Percentiles rank a stretch among this genome's conserved stretches.
These are phyloP conservation scores for Leptographium procerum DNA, from an alignment of 2,329 filamentous ascomycete species.

Conservation along the genomic window DNA sequence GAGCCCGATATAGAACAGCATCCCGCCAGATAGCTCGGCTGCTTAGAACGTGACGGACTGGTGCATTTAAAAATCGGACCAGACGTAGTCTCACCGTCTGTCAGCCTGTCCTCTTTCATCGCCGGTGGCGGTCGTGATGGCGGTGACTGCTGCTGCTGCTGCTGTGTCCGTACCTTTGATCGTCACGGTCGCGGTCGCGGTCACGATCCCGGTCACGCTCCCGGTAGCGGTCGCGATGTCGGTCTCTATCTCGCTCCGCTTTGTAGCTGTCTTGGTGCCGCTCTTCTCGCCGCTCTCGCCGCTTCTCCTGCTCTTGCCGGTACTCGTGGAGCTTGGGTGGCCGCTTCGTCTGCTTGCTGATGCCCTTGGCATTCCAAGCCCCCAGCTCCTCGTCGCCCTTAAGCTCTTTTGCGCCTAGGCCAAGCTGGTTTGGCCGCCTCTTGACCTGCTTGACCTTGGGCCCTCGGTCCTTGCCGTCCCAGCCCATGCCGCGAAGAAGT, in stretches of 20 bases:
- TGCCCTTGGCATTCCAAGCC: constrained; percentile 13
- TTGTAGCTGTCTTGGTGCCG: constrained; percentile 13
- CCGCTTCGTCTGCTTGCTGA: constrained; percentile 2
- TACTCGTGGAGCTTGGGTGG: constrained; percentile 15
- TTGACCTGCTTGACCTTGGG: constrained; percentile 54
- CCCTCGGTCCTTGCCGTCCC: constrained; percentile 59
- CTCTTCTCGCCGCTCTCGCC: constrained; percentile 11
- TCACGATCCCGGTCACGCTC: background rate
- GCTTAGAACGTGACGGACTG: too few relatives aligned
- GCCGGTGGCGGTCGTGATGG: background rate
- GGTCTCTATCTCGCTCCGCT: constrained; percentile 10
- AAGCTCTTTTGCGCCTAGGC: constrained; percentile 52
- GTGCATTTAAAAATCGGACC: too few relatives aligned
- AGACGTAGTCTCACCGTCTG: background rate
- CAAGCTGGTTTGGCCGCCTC: constrained; percentile 67
- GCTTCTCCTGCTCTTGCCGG: constrained; percentile 13
- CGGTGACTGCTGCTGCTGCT: constrained; percentile 6
- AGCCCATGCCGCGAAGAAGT: constrained; percentile 85
- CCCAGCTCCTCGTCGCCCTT: constrained; percentile 16
- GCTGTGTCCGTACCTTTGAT: background rate
- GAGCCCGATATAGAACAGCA: background rate
- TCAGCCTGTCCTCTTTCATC: background rate
- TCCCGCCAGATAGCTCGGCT: too few relatives aligned
- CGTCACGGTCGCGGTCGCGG: background rate
- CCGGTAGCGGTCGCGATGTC: constrained; percentile 4